These are phyloP conservation scores for Lachnellula willkommii DNA, from an alignment of 2,329 filamentous ascomycete species.

Conservation along the genomic window DNA sequence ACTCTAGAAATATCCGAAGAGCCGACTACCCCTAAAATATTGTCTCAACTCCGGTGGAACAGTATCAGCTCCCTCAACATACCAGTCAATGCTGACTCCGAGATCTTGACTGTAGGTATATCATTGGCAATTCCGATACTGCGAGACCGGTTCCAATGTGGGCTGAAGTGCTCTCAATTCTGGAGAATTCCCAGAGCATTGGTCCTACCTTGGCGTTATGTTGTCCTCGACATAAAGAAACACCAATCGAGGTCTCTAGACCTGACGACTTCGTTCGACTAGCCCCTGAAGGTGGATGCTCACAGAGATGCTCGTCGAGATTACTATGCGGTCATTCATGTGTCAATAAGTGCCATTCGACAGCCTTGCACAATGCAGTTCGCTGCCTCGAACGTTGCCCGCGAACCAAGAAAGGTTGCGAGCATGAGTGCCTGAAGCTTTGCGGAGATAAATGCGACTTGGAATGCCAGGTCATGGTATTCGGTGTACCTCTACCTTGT, in stretches of 20 bases:
- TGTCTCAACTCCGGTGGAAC: too few species aligned
- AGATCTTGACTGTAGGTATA: slow-evolving; percentile 35
- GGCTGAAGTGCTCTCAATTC: slow-evolving; percentile 49
- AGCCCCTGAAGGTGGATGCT: slow-evolving; percentile 53
- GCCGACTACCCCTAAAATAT: too few species aligned
- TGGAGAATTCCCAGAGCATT: slow-evolving; percentile 42
- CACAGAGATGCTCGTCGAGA: slow-evolving; percentile 18
- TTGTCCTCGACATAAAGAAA: slow-evolving; percentile 56
- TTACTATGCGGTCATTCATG: slow-evolving; percentile 46
- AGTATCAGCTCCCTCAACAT: too few species aligned
- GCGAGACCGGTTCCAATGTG: slow-evolving; percentile 57
- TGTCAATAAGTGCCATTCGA: slow-evolving; percentile 42
- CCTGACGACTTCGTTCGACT: slow-evolving; percentile 53
- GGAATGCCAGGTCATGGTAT: slow-evolving; percentile 34
- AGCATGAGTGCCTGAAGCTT: slow-evolving; percentile 38
- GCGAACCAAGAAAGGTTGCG: slow-evolving; percentile 38
- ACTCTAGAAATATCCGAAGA: too few species aligned
- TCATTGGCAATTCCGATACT: slow-evolving; percentile 62
- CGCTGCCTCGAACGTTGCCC: slow-evolving; percentile 43
- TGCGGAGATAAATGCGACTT: slow-evolving; percentile 42
- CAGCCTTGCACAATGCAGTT: slow-evolving; percentile 42
- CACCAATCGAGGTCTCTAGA: slow-evolving; percentile 42
- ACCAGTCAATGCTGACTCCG: too few species aligned
- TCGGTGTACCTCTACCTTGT: slow-evolving; percentile 34
- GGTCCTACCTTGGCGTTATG: slow-evolving; percentile 47